phyloP scores from a whole-genome alignment of 2,329 filamentous ascomycete genomes.

The Clarireedia paspali region DNA sequence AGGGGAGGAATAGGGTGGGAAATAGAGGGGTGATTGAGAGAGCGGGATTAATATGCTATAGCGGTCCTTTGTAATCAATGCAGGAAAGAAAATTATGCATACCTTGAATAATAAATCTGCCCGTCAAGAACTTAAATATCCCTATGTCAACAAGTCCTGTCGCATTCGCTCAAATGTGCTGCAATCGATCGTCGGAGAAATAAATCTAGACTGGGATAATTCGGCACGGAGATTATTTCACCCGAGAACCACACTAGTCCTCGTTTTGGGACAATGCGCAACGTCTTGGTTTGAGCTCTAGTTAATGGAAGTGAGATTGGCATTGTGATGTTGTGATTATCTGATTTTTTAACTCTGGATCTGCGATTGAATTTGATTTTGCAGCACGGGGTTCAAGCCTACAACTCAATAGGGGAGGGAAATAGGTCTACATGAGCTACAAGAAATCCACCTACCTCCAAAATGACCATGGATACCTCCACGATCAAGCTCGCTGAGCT shows the following conservation, averaged over 20 bases:
- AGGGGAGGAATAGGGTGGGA: background rate
- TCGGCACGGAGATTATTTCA: slow-evolving; percentile 3
- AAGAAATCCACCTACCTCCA: background rate
- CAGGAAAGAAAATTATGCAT: too few species aligned
- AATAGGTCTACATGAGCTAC: background rate
- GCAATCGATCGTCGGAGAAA: background rate
- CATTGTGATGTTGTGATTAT: background rate
- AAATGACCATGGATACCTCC: slow-evolving; percentile 29
- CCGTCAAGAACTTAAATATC: too few species aligned
- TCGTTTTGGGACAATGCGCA: background rate
- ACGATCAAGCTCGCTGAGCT: slow-evolving; percentile 74
- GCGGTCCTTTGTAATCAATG: too few species aligned
- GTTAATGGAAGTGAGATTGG: background rate
- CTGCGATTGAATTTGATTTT: background rate
- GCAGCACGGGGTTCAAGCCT: too few species aligned
- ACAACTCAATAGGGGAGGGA: too few species aligned
- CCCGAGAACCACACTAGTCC: background rate
- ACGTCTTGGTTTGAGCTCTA: background rate
- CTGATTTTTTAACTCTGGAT: background rate
- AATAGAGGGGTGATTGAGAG: background rate
- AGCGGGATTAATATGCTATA: background rate
- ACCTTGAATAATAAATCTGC: too few species aligned
- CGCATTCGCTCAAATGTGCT: too few species aligned
- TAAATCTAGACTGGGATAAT: slow-evolving; percentile 5
- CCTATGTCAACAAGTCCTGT: too few species aligned